Evolutionary conservation across 2,329 filamentous ascomycete species (phyloP).

Genomic region (Coleophoma cylindrospora): DNA sequence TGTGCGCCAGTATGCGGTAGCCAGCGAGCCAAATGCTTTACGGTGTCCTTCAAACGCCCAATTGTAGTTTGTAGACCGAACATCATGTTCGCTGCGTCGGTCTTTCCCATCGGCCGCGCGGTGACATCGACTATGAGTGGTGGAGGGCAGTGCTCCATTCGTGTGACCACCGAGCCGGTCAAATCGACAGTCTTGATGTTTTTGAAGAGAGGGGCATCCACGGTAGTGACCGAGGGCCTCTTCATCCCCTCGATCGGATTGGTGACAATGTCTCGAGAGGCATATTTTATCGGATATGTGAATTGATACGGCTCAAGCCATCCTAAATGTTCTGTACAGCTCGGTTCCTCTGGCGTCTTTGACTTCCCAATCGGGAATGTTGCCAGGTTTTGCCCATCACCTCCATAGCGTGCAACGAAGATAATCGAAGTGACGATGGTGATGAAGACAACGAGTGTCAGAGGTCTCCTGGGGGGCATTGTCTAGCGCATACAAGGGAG

Average conservation of each 20-base stretch:
- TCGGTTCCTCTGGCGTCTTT: constrained; percentile 4
- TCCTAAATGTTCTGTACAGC: constrained; percentile 17
- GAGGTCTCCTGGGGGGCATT: constrained; percentile 13
- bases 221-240: constrained; percentile 16
- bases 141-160: constrained; percentile 15
- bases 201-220: constrained; percentile 22
- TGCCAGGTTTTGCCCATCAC: constrained; percentile 12
- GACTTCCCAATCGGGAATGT: constrained; percentile 1
- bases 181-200: constrained; percentile 13
- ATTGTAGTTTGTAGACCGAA: constrained; percentile 26
- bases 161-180: constrained; percentile 11
- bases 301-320: constrained; percentile 23
- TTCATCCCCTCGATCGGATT: constrained; percentile 7
- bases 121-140: constrained; percentile 21
- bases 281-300: constrained; percentile 21
- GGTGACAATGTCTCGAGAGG: constrained; percentile 21
- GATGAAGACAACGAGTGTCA: constrained; percentile 13
- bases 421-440: constrained; percentile 11
- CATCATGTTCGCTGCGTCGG: constrained; percentile 52
- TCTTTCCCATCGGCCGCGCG: constrained; percentile 3
- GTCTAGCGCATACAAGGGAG: constrained; percentile 10
- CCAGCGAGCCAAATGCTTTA: constrained; percentile 25
- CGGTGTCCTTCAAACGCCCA: constrained; percentile 19
- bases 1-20: constrained; percentile 22
- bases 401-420: constrained; percentile 11